These are phyloP conservation scores for Kwoniella europaea DNA, from an alignment of 768 basidiomycete genomes.

Conservation along the genomic window DNA sequence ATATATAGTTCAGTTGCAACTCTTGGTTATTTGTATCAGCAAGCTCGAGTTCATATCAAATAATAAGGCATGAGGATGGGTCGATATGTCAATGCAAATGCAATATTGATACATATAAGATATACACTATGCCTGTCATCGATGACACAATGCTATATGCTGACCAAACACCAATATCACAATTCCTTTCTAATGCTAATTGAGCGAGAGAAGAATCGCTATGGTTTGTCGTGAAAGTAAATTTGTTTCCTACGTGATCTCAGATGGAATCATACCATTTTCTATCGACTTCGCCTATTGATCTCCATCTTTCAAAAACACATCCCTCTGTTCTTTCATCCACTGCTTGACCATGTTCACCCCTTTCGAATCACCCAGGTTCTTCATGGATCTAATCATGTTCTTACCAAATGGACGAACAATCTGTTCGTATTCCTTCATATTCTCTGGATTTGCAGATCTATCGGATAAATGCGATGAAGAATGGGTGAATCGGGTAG, in stretches of 20 bases:
- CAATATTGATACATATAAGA: no score
- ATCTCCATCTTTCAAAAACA: not conserved
- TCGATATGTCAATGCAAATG: no score
- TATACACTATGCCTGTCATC: no score
- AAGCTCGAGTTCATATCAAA: no score
- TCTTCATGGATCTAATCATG: conserved; percentile 71
- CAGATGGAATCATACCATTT: no score
- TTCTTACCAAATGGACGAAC: conserved; percentile 73
- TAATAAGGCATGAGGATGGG: no score
- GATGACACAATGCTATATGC: no score
- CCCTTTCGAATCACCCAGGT: conserved; percentile 65
- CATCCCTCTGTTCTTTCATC: conserved; percentile 28
- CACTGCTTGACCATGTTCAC: conserved; percentile 38
- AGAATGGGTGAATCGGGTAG: not conserved
- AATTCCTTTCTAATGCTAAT: no score
- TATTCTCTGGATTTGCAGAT: not conserved
- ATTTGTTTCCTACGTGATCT: not conserved
- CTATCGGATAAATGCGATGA: not conserved
- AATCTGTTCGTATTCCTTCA: conserved; percentile 60
- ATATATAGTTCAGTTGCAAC: no score
- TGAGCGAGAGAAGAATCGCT: not conserved
- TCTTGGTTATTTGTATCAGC: no score
- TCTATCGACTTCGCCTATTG: not conserved
- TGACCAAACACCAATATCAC: no score
- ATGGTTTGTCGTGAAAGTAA: not conserved